Percentiles rank a stretch among this genome's conserved stretches.
Conservation (phyloP, 257 asterid species). For the Gentiana straminea region DNA sequence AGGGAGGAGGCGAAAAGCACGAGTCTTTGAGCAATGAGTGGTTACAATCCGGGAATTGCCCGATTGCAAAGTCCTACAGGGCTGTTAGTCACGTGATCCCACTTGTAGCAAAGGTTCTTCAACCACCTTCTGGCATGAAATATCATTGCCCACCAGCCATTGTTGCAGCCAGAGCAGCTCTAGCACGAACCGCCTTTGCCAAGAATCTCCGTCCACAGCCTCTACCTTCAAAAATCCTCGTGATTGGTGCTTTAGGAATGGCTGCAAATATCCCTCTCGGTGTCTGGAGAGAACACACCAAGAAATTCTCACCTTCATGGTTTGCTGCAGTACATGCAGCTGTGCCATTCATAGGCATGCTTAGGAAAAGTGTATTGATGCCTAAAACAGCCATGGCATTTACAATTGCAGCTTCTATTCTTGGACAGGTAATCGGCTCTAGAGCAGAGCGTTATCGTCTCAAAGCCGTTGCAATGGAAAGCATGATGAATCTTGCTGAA, state of each 20-base stretch:
- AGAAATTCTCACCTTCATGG: constrained; percentile 83
- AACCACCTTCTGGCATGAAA: constrained; percentile 79
- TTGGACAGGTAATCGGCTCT: constrained; percentile 93
- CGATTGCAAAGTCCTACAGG: constrained; percentile 84
- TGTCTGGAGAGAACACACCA: constrained; percentile 89
- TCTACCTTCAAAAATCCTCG: constrained; percentile 61
- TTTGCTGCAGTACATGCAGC: constrained; percentile 92
- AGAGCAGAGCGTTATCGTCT: constrained; percentile 80
- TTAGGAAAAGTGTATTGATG: constrained; percentile 77
- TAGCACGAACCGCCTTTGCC: constrained; percentile 71
- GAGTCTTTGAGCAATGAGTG: constrained; percentile 76
- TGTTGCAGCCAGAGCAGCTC: constrained; percentile 71
- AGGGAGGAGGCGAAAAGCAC: constrained; percentile 52
- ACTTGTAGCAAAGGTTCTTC: constrained; percentile 69
- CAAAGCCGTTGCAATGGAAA: constrained; percentile 33
- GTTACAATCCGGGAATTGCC: constrained; percentile 81
- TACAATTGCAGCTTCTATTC: constrained; percentile 78
- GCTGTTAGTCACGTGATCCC: constrained; percentile 75
- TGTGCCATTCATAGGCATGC: constrained; percentile 85
- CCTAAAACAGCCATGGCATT: constrained; percentile 93
- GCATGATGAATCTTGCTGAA: constrained; percentile 16
- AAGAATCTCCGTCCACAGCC: constrained; percentile 89
- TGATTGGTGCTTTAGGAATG: constrained; percentile 69
- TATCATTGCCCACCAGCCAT: constrained; percentile 68
- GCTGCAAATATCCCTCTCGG: constrained; percentile 83